Evolutionary conservation across 345 rosid genomes (phyloP).

Genomic region (Balakata baccata): DNA sequence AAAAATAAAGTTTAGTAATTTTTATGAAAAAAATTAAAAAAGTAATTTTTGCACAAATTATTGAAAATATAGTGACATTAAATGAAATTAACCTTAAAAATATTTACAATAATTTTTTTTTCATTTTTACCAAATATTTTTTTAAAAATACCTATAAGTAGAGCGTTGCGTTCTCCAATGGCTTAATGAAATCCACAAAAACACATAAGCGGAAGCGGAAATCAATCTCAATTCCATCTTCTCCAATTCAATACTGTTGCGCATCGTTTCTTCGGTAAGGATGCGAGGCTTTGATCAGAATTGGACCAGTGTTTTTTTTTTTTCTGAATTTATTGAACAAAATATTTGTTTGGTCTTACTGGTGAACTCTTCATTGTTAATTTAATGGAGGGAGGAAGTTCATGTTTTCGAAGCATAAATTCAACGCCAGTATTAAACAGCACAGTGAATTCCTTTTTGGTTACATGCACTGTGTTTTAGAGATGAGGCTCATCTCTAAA

Average conservation of each 20-base stretch:
- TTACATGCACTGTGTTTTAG: slow-evolving; percentile 24
- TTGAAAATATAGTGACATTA: too few species aligned
- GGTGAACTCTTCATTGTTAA: slow-evolving; percentile 35
- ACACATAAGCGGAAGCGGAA: slow-evolving; percentile 57
- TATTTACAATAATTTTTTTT: too few species aligned
- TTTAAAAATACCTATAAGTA: too few species aligned
- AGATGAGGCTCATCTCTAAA: not conserved
- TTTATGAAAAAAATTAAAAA: too few species aligned
- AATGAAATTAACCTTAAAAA: too few species aligned
- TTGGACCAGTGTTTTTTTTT: slow-evolving; percentile 15
- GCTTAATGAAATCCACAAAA: slow-evolving; percentile 25
- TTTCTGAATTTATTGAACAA: not conserved
- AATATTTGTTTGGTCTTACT: slow-evolving; percentile 10
- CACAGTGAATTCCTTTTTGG: slow-evolving; percentile 14
- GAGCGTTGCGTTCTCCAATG: slow-evolving; percentile 50
- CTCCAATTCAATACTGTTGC: not conserved
- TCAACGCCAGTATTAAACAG: slow-evolving; percentile 40
- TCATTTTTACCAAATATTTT: too few species aligned
- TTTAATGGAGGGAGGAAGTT: slow-evolving; percentile 27
- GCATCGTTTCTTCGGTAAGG: not conserved
- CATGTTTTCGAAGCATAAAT: slow-evolving; percentile 50
- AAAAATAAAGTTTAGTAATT: too few species aligned
- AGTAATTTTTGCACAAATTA: too few species aligned
- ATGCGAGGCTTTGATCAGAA: slow-evolving; percentile 19
- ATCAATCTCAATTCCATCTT: slow-evolving; percentile 15